Base-by-base conservation (phyloP, 345 rosid genomes). In the Linum usitatissimum region DNA sequence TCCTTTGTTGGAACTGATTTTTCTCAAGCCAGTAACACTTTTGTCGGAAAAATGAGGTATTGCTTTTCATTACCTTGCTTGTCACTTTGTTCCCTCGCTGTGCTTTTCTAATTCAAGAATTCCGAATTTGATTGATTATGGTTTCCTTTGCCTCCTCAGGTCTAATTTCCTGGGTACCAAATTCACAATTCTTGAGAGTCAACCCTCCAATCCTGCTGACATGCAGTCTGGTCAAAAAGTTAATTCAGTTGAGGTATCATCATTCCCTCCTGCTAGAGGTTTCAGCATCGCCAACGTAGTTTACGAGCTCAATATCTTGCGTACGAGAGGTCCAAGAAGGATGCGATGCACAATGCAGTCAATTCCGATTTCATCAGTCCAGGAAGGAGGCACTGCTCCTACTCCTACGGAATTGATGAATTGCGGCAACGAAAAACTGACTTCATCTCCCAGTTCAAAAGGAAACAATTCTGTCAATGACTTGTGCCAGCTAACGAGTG, bases 101-200 rank as follows among this genome's bases (percentile, higher is more conserved):
- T 63, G 61, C 39, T 56, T 23, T 61, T 0, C 48, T 71, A 23
- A 2, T 23, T 23, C 28, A n/a, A n/a, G n/a, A n/a, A n/a, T n/a
- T n/a, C n/a, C n/a, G n/a, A 23, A 23, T 23, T 23, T 23, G 28
- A 23, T 23, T 23, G 28, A 23, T 71, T 14, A 30, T 54, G 30
- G 62, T 49, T 19, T 64, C 19, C 28, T 40, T 63, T 40, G 42
- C 65, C 62, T 75, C 65, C 62, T 64, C 80, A 92, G 97, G 85
- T 89, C 98, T 31, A 92, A 89, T 79, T 89, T 92, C 73, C 73
- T 92, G 17, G 96, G 98, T 45, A 92, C 95, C 48, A 92, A 87
- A 67, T 92, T 92, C 75, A 80, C 87, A 63, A 77, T 89, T 63
- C 79, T 74, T 30, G 94, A 87, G 62, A 71, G 78, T 73, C 88